Conservation (phyloP, 257 asterid genomes). For the Avicennia marina region DNA sequence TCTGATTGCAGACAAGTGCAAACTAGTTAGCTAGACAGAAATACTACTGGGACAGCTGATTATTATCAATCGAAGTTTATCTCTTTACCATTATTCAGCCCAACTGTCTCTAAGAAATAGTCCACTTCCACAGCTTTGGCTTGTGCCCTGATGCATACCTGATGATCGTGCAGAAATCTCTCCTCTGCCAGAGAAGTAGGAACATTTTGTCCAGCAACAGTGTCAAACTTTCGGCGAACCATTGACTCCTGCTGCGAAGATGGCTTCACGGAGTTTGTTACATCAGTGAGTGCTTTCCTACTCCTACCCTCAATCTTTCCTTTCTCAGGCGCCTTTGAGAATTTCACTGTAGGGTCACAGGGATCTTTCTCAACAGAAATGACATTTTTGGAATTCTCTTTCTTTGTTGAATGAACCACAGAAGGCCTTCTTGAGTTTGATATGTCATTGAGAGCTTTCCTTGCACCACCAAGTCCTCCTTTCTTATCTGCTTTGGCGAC, state of each 20-base stretch:
- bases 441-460: conserved; percentile 88
- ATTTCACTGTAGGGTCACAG: conserved; percentile 25
- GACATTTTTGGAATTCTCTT: conserved; percentile 34
- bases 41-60: neutral
- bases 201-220: conserved; percentile 31
- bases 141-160: conserved; percentile 67
- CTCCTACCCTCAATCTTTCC: conserved; percentile 56
- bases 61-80: neutral
- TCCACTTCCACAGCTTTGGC: conserved; percentile 36
- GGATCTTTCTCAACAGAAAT: conserved; percentile 47
- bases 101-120: conserved; percentile 59
- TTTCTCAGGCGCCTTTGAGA: conserved; percentile 39
- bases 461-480: conserved; percentile 36
- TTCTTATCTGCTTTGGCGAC: conserved; percentile 42
- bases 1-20: conserved; percentile 19
- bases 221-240: conserved; percentile 32
- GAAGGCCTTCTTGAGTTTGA: conserved; percentile 71
- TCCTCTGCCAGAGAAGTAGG: conserved; percentile 43
- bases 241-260: conserved; percentile 31
- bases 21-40: neutral
- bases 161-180: conserved; percentile 72
- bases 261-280: conserved; percentile 68
- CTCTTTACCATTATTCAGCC: conserved; percentile 50
- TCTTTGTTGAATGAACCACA: conserved; percentile 36
- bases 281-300: conserved; percentile 73